These are phyloP conservation scores for Cucurbita argyrosperma DNA, from an alignment of 306 rosid genomes.

Conservation along the genomic window DNA sequence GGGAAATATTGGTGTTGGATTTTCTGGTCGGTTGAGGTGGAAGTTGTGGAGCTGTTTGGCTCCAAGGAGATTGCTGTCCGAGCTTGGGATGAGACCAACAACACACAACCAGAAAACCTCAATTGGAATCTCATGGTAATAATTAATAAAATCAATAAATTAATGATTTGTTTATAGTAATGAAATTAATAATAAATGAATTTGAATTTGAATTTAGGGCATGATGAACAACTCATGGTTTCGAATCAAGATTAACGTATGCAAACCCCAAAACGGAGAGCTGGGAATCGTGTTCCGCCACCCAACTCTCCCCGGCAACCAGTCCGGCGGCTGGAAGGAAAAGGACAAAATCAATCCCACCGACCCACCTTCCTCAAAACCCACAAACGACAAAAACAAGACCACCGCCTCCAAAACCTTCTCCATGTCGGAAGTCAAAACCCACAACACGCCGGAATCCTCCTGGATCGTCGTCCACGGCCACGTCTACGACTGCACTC, in stretches of 20 bases:
- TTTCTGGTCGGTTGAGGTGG: conserved; percentile 73
- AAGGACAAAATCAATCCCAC: neutral
- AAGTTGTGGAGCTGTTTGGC: conserved; percentile 41
- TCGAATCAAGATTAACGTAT: conserved; percentile 42
- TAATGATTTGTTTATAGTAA: no score
- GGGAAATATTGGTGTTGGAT: conserved; percentile 95
- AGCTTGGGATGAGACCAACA: conserved; percentile 75
- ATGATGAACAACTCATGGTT: conserved; percentile 74
- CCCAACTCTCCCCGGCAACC: conserved; percentile 68
- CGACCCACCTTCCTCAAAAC: neutral
- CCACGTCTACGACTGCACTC: conserved; percentile 60
- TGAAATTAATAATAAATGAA: no score
- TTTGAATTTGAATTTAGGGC: neutral
- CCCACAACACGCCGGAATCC: conserved; percentile 35
- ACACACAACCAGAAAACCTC: conserved; percentile 81
- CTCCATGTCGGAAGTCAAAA: conserved; percentile 43
- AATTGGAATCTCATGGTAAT: conserved; percentile 74
- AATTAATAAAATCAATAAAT: no score
- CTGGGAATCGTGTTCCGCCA: conserved; percentile 64
- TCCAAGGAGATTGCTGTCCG: conserved; percentile 66
- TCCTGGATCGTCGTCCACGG: conserved; percentile 65
- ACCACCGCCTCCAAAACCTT: conserved; percentile 11
- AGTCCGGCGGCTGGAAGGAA: conserved; percentile 66
- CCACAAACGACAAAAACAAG: conserved; percentile 9
- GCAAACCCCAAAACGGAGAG: conserved; percentile 49